Conservation (phyloP, 208 protist genomes). For the Leishmania turanica region DNA sequence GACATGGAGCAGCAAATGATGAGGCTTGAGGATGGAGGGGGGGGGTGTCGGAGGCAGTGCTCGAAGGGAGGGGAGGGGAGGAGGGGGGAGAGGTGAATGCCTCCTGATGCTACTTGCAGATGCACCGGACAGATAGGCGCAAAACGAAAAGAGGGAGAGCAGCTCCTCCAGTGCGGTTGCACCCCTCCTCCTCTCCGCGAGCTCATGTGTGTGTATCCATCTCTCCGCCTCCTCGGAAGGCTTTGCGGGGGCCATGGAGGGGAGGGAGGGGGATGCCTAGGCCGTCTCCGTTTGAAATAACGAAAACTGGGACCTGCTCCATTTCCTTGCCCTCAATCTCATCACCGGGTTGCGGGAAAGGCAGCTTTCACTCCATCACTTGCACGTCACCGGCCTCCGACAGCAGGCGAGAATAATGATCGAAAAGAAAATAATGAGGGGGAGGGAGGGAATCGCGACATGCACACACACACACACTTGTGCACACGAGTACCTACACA, state of each 20-base stretch:
- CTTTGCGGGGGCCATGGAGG: not conserved
- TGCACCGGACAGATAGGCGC: not conserved
- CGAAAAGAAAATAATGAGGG: not conserved
- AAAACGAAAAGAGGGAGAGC: constrained; percentile 8
- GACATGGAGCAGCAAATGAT: not conserved
- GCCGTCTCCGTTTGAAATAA: not conserved
- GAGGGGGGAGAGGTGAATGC: not conserved
- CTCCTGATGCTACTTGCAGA: not conserved
- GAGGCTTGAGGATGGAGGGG: not conserved
- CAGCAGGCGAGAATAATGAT: not conserved
- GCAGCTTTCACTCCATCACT: not conserved
- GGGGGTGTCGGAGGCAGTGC: not conserved
- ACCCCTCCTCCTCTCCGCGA: not conserved
- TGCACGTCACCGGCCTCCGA: not conserved
- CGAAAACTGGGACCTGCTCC: not conserved
- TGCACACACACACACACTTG: not conserved
- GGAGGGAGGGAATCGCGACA: not conserved
- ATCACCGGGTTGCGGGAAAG: not conserved
- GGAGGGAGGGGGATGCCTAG: not conserved
- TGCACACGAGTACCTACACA: not conserved
- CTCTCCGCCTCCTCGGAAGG: not conserved
- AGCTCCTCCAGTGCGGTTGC: not conserved
- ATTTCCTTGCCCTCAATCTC: not conserved
- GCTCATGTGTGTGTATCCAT: not conserved
- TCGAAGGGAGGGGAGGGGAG: too few species aligned